A percentile compares a stretch with the other conserved stretches of the same genome.
These are phyloP conservation scores for Syzygium grande DNA, from an alignment of 345 rosid genomes.

Conservation along the genomic window DNA sequence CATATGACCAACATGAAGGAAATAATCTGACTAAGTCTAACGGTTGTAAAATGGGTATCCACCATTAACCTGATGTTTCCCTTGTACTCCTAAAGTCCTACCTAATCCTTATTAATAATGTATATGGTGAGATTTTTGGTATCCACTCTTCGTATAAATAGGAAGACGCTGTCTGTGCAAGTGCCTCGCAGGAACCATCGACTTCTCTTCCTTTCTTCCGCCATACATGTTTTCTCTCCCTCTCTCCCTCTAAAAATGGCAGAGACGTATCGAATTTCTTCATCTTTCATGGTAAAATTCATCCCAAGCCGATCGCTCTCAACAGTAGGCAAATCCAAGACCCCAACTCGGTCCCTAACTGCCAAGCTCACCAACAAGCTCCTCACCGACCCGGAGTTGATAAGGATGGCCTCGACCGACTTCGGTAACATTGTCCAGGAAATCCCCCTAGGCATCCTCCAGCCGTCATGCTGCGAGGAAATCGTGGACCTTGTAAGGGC, in stretches of 20 bases:
- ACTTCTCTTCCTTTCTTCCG: not conserved
- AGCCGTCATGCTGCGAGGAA: conserved; percentile 45
- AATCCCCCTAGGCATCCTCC: conserved; percentile 55
- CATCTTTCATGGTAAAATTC: conserved; percentile 11
- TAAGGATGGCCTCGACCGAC: conserved; percentile 44
- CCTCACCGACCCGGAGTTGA: conserved; percentile 30
- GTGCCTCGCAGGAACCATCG: not conserved
- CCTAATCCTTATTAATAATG: too few species aligned
- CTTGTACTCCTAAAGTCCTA: too few species aligned
- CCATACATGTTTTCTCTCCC: not conserved
- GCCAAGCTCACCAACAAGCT: conserved; percentile 10
- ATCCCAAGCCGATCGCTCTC: not conserved
- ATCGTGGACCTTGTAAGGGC: conserved; percentile 33
- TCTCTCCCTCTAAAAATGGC: conserved; percentile 13
- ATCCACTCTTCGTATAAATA: not conserved
- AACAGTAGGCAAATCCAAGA: not conserved
- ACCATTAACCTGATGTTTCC: too few species aligned
- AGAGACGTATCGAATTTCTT: conserved; percentile 5
- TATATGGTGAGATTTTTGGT: too few species aligned
- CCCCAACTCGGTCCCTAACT: not conserved
- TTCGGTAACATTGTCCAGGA: conserved; percentile 55
- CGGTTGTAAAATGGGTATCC: too few species aligned
- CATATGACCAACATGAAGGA: not conserved
- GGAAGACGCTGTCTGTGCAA: not conserved
- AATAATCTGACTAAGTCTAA: too few species aligned